phyloP scores from a whole-genome alignment of 2,329 filamentous ascomycete genomes.

The Aspergillus uvarum region DNA sequence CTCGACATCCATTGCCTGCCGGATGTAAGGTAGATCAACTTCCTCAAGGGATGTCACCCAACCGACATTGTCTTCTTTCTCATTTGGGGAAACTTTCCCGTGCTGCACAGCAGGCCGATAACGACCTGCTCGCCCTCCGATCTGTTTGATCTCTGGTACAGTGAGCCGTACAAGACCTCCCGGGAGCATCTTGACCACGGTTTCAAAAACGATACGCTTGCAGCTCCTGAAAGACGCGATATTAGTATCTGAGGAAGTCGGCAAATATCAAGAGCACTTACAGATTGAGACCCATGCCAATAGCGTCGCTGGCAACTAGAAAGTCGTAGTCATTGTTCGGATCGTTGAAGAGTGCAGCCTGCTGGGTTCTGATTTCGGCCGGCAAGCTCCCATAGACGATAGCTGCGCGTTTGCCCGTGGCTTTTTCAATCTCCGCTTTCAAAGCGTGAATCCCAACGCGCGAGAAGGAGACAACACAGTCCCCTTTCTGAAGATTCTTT shows the following conservation, averaged over 20 bases:
- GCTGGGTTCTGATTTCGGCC: constrained; percentile 86
- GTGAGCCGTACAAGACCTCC: constrained; percentile 57
- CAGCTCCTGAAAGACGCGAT: constrained; percentile 56
- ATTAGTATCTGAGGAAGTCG: neutral
- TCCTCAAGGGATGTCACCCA: constrained; percentile 75
- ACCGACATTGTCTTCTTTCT: constrained; percentile 53
- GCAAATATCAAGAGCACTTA: constrained; percentile 45
- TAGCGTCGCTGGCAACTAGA: constrained; percentile 89
- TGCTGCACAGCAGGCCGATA: constrained; percentile 70
- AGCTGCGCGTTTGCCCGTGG: constrained; percentile 77
- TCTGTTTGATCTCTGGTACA: constrained; percentile 86
- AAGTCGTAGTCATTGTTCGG: constrained; percentile 94
- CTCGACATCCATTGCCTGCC: constrained; percentile 61
- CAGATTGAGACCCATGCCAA: constrained; percentile 95
- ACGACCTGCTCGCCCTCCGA: constrained; percentile 86
- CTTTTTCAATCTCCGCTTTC: constrained; percentile 72
- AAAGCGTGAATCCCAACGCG: constrained; percentile 77
- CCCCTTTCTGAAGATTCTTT: constrained; percentile 74
- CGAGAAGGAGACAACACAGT: constrained; percentile 86
- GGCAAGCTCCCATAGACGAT: constrained; percentile 91
- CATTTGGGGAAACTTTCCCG: constrained; percentile 11
- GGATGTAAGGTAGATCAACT: constrained; percentile 65
- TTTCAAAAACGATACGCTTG: constrained; percentile 85
- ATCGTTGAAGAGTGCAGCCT: constrained; percentile 92
- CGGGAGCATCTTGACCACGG: constrained; percentile 70